phyloP scores from a whole-genome alignment of 2,329 filamentous ascomycete species.

The Epichloe brachyelytri region DNA sequence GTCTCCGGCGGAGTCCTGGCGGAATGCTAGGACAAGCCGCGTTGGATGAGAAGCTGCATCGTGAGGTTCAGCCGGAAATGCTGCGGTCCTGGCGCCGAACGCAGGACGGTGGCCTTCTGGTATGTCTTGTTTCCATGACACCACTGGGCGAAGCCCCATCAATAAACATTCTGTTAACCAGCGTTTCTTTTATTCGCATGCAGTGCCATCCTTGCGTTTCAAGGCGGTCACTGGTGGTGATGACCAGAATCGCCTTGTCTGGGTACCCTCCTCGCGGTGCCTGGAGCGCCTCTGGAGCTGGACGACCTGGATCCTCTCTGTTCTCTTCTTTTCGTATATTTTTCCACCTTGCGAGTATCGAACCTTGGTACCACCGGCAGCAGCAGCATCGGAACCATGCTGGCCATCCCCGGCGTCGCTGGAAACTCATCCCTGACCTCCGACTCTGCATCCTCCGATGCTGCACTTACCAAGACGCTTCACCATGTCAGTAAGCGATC shows the following conservation, averaged over 20 bases:
- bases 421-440: neutral
- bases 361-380: neutral
- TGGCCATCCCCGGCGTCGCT: too few species aligned
- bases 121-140: neutral
- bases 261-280: slow-evolving; percentile 17
- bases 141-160: slow-evolving; percentile 10
- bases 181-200: neutral
- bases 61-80: neutral
- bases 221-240: slow-evolving; percentile 25
- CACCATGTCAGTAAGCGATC: slow-evolving; percentile 14
- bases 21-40: slow-evolving; percentile 8
- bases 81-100: slow-evolving; percentile 6
- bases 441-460: neutral
- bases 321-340: slow-evolving; percentile 23
- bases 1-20: slow-evolving; percentile 14
- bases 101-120: slow-evolving; percentile 17
- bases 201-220: slow-evolving; percentile 20
- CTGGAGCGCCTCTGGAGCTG: slow-evolving; percentile 25
- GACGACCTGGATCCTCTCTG: slow-evolving; percentile 29
- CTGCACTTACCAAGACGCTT: slow-evolving; percentile 3
- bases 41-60: slow-evolving; percentile 15
- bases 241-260: slow-evolving; percentile 23
- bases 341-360: slow-evolving; percentile 7
- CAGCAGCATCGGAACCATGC: too few species aligned
- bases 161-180: too few species aligned